A percentile compares a stretch with the other conserved stretches of the same genome.
Conservation (phyloP, 2,329 filamentous ascomycete species). For the Monilinia laxa region DNA sequence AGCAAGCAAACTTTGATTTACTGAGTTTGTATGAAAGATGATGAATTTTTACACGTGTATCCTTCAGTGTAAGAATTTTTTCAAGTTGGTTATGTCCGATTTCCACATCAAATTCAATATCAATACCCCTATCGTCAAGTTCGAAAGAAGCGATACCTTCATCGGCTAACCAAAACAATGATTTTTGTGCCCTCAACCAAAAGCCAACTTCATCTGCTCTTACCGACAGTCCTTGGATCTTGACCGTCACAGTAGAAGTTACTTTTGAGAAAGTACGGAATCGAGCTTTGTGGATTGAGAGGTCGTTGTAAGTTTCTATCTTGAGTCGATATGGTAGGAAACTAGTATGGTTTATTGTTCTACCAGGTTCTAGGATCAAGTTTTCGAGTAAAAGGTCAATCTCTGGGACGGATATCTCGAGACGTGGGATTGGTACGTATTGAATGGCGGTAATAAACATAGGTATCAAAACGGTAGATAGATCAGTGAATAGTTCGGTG, state of each 20-base stretch:
- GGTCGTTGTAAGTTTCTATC: slow-evolving; percentile 79
- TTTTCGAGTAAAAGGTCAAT: slow-evolving; percentile 88
- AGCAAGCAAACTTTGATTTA: slow-evolving; percentile 71
- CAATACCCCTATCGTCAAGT: slow-evolving; percentile 83
- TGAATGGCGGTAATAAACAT: slow-evolving; percentile 75
- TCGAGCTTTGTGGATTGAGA: slow-evolving; percentile 78
- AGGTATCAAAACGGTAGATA: slow-evolving; percentile 78
- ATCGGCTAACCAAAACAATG: slow-evolving; percentile 72
- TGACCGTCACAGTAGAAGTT: slow-evolving; percentile 72
- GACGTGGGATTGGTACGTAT: slow-evolving; percentile 82
- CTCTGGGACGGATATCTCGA: slow-evolving; percentile 82
- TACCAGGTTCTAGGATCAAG: slow-evolving; percentile 82
- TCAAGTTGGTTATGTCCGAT: slow-evolving; percentile 76
- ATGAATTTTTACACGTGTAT: slow-evolving; percentile 79
- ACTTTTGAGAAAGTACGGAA: slow-evolving; percentile 63
- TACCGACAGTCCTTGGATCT: slow-evolving; percentile 78
- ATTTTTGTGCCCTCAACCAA: slow-evolving; percentile 78
- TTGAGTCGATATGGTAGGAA: slow-evolving; percentile 85
- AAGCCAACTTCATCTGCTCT: slow-evolving; percentile 87
- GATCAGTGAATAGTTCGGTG: slow-evolving; percentile 70
- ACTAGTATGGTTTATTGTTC: slow-evolving; percentile 78
- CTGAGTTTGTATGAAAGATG: slow-evolving; percentile 78
- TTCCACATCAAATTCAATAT: slow-evolving; percentile 82
- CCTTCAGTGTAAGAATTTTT: slow-evolving; percentile 73
- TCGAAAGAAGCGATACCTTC: slow-evolving; percentile 83